Percentiles rank a stretch among this genome's conserved stretches.
Evolutionary conservation across 2,329 filamentous ascomycete species (phyloP).

Genomic region (Neurospora sp.): DNA sequence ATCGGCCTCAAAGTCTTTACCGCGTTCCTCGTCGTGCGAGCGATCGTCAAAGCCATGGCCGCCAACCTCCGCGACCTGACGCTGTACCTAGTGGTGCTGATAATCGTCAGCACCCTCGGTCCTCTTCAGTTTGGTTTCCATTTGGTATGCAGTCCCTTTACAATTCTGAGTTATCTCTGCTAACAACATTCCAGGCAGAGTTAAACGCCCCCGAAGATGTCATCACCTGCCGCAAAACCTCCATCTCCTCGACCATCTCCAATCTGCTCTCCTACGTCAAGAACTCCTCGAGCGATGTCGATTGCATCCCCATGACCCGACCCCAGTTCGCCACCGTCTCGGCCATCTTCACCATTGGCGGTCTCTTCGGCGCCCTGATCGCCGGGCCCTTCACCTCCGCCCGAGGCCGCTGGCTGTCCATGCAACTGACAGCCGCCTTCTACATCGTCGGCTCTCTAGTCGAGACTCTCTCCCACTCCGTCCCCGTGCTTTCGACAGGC

Average conservation of each 20-base stretch:
- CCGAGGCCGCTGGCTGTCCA: conserved; percentile 64
- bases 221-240: conserved; percentile 66
- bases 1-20: not conserved
- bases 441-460: conserved; percentile 67
- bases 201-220: conserved; percentile 92
- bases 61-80: conserved; percentile 42
- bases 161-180: not conserved
- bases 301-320: conserved; percentile 83
- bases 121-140: conserved; percentile 94
- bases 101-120: conserved; percentile 70
- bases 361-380: conserved; percentile 69
- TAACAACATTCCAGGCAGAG: conserved; percentile 55
- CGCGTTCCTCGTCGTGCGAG: not conserved
- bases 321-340: conserved; percentile 76
- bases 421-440: conserved; percentile 67
- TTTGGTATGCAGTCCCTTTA: conserved; percentile 41
- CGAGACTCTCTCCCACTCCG: conserved; percentile 60
- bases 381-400: conserved; percentile 70
- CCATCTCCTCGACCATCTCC: conserved; percentile 22
- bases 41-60: conserved; percentile 9
- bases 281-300: conserved; percentile 37
- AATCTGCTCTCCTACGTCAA: conserved; percentile 16
- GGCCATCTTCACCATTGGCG: conserved; percentile 85
- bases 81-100: conserved; percentile 65
- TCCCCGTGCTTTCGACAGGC: conserved; percentile 60